Evolutionary conservation across 768 basidiomycete genomes (phyloP).

Genomic region (Obba rivulosa): DNA sequence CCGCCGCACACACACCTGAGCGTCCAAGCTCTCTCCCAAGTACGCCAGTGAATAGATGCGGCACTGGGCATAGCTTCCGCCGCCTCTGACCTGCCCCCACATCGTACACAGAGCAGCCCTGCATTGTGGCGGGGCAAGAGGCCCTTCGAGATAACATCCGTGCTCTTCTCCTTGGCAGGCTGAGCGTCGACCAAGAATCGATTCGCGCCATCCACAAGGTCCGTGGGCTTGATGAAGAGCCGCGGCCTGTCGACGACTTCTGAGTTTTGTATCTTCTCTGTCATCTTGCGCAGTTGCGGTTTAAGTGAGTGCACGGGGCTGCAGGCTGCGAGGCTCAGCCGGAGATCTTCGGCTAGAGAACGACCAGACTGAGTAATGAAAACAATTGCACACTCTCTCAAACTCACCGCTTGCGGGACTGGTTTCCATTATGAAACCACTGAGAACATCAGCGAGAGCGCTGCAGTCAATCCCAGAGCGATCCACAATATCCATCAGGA

Average conservation of each 20-base stretch:
- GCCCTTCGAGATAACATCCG: slow-evolving; percentile 65
- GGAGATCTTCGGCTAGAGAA: slow-evolving; percentile 43
- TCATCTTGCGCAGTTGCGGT: slow-evolving; percentile 35
- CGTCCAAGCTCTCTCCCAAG: slow-evolving; percentile 63
- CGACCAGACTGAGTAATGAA: background rate
- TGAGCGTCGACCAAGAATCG: slow-evolving; percentile 34
- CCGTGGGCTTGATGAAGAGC: slow-evolving; percentile 66
- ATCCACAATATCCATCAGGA: slow-evolving; percentile 58
- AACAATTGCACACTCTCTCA: background rate
- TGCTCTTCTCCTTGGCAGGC: slow-evolving; percentile 33
- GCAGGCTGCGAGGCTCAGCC: slow-evolving; percentile 54
- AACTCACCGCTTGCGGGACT: slow-evolving; percentile 18
- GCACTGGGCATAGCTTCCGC: slow-evolving; percentile 23
- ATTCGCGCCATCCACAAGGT: slow-evolving; percentile 61
- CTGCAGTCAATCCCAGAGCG: slow-evolving; percentile 60
- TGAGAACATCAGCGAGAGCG: slow-evolving; percentile 43
- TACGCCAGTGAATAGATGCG: slow-evolving; percentile 43
- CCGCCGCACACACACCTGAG: slow-evolving; percentile 69
- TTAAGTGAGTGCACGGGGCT: slow-evolving; percentile 45
- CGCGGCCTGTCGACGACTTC: slow-evolving; percentile 56
- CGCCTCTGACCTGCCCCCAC: slow-evolving; percentile 50
- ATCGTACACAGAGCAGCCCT: slow-evolving; percentile 51
- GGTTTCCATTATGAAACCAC: slow-evolving; percentile 30
- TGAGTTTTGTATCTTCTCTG: slow-evolving; percentile 43
- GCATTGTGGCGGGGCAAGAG: slow-evolving; percentile 32